Evolutionary conservation across 345 rosid genomes (phyloP), one percentile per base, ranked within the genome.

Genomic region (Sonneratia alba): DNA sequence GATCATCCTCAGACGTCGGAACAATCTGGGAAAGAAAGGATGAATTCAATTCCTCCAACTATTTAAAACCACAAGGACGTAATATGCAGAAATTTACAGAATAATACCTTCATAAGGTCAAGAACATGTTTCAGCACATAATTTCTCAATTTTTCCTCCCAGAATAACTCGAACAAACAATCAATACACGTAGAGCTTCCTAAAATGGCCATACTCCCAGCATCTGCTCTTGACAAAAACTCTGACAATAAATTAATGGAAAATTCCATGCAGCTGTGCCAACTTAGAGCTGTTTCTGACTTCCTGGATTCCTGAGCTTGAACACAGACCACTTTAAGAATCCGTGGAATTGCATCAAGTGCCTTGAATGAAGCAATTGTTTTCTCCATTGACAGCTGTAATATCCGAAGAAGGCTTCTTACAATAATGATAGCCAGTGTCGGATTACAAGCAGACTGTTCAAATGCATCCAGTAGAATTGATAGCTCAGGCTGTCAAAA

Each of bases 391-490:
- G 91, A 84, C 75, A 86, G 87, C 77, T 83, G 90, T 74, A 93
- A 77, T 77, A 90, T 81, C 36, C 81, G 85, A 75, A 84, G 85
- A 70, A 93, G 86, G 70, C 90, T 73, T 81, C 80, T 91, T 64
- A 88, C 89, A 79, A 93, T 84, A 84, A 85, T 78, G 63, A 67
- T 66, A n/a, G 91, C 91, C 16, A 88, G 84, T 70, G 79, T 83
- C 51, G 93, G 87, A 76, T 86, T 83, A 73, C 84, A 88, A 66
- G 87, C 86, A 83, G 85, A 93, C 75, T 88, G 85, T 79, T 93
- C 98, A 76, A 93, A 86, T 74, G 98, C 92, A 81, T 89, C 94
- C 85, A 93, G 70, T 47, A 93, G 79, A 76, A 84, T 89, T 81
- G 96, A 87, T 62, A 83, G 69, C 71, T 88, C 94, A 51, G 96